A percentile compares a stretch with the other conserved stretches of the same genome.
Conservation (phyloP, 2,329 filamentous ascomycete genomes). For the Fusarium acutatum region DNA sequence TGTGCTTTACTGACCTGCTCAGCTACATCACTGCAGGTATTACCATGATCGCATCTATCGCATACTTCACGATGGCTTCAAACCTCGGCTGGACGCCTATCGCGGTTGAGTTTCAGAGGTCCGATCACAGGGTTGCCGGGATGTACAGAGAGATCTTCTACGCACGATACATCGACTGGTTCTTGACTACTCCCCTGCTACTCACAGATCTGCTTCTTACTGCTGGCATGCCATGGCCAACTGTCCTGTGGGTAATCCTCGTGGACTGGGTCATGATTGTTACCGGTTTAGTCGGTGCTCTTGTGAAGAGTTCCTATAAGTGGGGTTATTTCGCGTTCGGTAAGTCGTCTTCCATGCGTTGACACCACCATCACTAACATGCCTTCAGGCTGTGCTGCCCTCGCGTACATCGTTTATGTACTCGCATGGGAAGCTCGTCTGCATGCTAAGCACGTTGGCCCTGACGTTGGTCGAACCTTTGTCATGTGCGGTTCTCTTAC, state of each 20-base stretch:
- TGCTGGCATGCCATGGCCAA: slow-evolving; percentile 62
- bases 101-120: slow-evolving; percentile 61
- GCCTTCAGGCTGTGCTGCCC: slow-evolving; percentile 49
- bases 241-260: slow-evolving; percentile 58
- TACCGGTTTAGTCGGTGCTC: slow-evolving; percentile 57
- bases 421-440: slow-evolving; percentile 52
- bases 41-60: slow-evolving; percentile 58
- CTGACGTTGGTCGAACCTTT: slow-evolving; percentile 62
- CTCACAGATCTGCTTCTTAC: slow-evolving; percentile 70
- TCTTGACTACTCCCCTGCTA: slow-evolving; percentile 69
- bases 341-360: fast-evolving
- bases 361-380: fast-evolving
- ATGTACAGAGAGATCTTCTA: slow-evolving; percentile 68
- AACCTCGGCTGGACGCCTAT: slow-evolving; percentile 58
- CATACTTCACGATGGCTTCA: slow-evolving; percentile 62
- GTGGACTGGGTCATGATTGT: slow-evolving; percentile 58
- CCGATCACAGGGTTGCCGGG: slow-evolving; percentile 48
- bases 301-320: slow-evolving; percentile 60
- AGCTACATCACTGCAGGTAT: slow-evolving; percentile 59
- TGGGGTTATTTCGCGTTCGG: slow-evolving; percentile 65
- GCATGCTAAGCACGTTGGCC: slow-evolving; percentile 64
- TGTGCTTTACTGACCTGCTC: background rate
- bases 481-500: slow-evolving; percentile 65
- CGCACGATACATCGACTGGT: slow-evolving; percentile 60
- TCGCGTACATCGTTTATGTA: slow-evolving; percentile 54